Conservation (phyloP, 2,329 filamentous ascomycete species). For the Aureobasidium sp. region DNA sequence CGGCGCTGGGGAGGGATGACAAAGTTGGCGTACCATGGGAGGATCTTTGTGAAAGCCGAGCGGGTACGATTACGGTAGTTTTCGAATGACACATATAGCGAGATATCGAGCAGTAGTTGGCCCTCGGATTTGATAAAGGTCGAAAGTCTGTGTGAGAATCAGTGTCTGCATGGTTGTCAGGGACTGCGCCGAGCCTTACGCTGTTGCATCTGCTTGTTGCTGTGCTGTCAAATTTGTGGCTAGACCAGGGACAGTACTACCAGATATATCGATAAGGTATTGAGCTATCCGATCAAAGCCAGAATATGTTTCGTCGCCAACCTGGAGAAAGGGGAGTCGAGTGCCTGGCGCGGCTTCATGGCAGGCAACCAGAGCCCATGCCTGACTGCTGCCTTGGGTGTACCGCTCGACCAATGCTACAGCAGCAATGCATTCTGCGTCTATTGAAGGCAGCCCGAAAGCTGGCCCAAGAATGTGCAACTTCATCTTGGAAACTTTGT, state of each 20-base stretch:
- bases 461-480: constrained; percentile 88
- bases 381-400: background rate
- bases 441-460: constrained; percentile 82
- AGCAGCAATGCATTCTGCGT: constrained; percentile 79
- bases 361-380: constrained; percentile 66
- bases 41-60: constrained; percentile 69
- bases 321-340: constrained; percentile 37
- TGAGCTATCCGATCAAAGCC: constrained; percentile 56
- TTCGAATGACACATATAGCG: constrained; percentile 79
- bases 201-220: constrained; percentile 15
- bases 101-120: constrained; percentile 74
- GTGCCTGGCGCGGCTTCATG: constrained; percentile 18
- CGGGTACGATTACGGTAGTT: constrained; percentile 76
- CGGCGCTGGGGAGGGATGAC: constrained; percentile 69
- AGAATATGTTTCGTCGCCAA: constrained; percentile 49
- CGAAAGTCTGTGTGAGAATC: constrained; percentile 15
- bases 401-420: constrained; percentile 62
- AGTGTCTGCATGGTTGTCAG: background rate
- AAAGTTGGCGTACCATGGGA: constrained; percentile 85
- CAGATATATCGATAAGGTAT: constrained; percentile 42
- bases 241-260: constrained; percentile 27
- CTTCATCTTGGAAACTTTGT: constrained; percentile 21
- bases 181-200: constrained; percentile 7
- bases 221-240: constrained; percentile 19
- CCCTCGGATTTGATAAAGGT: constrained; percentile 65